Percentiles rank a stretch among this genome's conserved stretches.
These are phyloP conservation scores for Trichophyton rubrum DNA, from an alignment of 2,329 filamentous ascomycete species.

Conservation along the genomic window DNA sequence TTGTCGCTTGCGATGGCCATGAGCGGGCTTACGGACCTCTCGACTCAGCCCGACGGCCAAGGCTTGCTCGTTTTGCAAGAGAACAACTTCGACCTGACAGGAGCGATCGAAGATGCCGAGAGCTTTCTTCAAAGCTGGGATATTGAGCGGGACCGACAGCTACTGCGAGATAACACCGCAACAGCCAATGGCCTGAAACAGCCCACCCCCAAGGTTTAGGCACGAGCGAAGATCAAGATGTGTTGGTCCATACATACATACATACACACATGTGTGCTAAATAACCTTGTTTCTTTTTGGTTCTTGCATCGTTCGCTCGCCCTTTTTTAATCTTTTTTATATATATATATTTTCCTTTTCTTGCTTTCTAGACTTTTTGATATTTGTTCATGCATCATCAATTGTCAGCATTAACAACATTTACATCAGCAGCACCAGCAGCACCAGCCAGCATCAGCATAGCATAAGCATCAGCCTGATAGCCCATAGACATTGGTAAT, in stretches of 20 bases:
- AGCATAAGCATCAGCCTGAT: neutral
- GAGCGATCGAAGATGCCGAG: constrained; percentile 35
- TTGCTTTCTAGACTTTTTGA: too few relatives aligned
- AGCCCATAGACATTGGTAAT: neutral
- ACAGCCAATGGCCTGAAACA: neutral
- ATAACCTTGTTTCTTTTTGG: neutral
- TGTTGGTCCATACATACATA: neutral
- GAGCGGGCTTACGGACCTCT: neutral
- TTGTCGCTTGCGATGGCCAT: constrained; percentile 15
- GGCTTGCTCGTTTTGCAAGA: constrained; percentile 17
- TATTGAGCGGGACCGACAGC: constrained; percentile 23
- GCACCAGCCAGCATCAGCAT: neutral
- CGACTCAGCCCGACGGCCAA: constrained; percentile 24
- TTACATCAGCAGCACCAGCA: too few relatives aligned
- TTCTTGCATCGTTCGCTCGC: neutral
- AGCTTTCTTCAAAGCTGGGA: constrained; percentile 37
- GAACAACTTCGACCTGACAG: constrained; percentile 31
- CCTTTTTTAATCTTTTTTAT: neutral
- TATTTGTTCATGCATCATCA: too few relatives aligned
- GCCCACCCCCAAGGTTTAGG: neutral
- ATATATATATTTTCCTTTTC: neutral
- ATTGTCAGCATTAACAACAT: too few relatives aligned
- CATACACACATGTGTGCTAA: neutral
- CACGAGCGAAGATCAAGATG: neutral
- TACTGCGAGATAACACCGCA: constrained; percentile 6